phyloP scores from a whole-genome alignment of 2,329 filamentous ascomycete genomes.

The Aspergillus sp. region DNA sequence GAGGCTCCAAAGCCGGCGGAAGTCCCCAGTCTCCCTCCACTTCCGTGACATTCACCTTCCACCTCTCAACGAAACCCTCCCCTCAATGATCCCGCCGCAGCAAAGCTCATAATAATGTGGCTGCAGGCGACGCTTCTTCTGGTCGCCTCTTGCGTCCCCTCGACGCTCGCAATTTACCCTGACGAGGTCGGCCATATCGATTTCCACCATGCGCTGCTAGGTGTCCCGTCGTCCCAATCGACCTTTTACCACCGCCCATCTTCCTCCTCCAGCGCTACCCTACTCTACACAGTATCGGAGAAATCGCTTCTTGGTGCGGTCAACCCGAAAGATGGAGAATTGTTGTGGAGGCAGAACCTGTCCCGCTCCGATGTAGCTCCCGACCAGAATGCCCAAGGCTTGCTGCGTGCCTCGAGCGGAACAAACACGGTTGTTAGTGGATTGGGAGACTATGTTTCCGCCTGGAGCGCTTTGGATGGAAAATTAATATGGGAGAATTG shows the following conservation, averaged over 20 bases:
- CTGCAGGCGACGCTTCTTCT: constrained; percentile 40
- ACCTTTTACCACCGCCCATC: constrained; percentile 94
- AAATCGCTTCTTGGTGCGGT: constrained; percentile 80
- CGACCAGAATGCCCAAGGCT: constrained; percentile 24
- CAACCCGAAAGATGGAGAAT: constrained; percentile 78
- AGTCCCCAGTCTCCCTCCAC: background rate
- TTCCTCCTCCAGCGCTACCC: constrained; percentile 76
- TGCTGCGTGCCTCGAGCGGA: constrained; percentile 72
- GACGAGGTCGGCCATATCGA: constrained; percentile 92
- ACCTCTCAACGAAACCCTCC: constrained; percentile 9
- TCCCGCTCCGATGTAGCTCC: constrained; percentile 42
- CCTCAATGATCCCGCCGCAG: constrained; percentile 34
- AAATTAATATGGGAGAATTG: constrained; percentile 71
- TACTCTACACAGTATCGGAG: constrained; percentile 89
- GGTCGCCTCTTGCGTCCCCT: constrained; percentile 49
- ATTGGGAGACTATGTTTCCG: constrained; percentile 66
- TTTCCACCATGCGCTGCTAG: constrained; percentile 88
- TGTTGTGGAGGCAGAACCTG: constrained; percentile 84
- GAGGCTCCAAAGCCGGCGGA: background rate
- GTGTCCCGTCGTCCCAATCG: constrained; percentile 74
- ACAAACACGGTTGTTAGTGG: constrained; percentile 77
- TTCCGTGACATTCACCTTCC: constrained; percentile 1
- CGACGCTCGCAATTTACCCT: constrained; percentile 69
- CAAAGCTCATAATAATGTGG: constrained; percentile 37
- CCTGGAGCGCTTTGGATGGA: constrained; percentile 83